Base-by-base conservation (phyloP, 1,284 basidiomycete species). In the Ceratobasidium sp. region DNA sequence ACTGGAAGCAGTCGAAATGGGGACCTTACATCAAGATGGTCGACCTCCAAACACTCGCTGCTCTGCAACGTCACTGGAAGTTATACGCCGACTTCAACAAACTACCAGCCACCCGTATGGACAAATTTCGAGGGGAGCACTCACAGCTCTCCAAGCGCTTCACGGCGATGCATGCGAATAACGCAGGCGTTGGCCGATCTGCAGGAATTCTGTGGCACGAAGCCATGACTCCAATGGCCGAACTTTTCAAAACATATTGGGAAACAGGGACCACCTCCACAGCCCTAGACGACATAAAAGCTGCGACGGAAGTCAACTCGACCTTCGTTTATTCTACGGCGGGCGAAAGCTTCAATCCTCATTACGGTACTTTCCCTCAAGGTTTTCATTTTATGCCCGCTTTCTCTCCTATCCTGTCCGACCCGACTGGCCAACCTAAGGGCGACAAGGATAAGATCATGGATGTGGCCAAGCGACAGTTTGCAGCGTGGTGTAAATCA, bases 321-420 rank as follows among this genome's bases (percentile, higher is more conserved):
- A 88, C 87, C 0, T 89, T 89, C 56, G 85, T 84, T 0, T 89
- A 88, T 80, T 86, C 87, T 3, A 75, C 82, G 26, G 2, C 28
- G 80, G 82, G 0, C 87, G 88, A 6, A 85, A 87, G 50, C 83
- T 82, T 9, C 89, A 87, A 77, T 80, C 84, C 42, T 0, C 88
- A 90, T 78, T 88, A 89, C 78, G 86, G 84, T 0, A 87, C 86
- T 0, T 84, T 87, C 79, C 89, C 90, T 0, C 75, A 89, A 0
- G 64, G 85, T 7, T 91, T 90, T 82, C 89, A 90, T 80, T 83
- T 89, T 2, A 87, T 86, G 0, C 81, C 86, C 0, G 81, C 83
- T 0, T 85, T 87, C 77, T 84, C 80, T 1, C 64, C 64, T 10
- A 20, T 44, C 23, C 13, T 10, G 33, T 61, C 40, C 7, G 82